A percentile compares a stretch with the other conserved stretches of the same genome.
phyloP scores from a whole-genome alignment of 768 basidiomycete genomes.

The Agrocybe chaxingu region DNA sequence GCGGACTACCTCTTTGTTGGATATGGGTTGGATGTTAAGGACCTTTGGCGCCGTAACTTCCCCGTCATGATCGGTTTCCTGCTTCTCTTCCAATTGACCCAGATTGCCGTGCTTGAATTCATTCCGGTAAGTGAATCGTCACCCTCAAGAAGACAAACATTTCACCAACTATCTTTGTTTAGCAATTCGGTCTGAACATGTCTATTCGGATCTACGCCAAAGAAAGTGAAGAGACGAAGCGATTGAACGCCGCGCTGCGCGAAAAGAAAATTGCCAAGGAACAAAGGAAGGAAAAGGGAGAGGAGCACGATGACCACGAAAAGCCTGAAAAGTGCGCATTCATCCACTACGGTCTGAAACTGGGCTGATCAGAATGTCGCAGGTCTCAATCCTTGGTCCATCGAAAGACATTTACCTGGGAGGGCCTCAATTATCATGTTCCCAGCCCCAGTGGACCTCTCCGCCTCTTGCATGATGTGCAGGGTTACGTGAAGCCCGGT shows the following conservation, averaged over 20 bases:
- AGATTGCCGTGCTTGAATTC: constrained; percentile 64
- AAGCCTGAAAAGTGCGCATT: no score
- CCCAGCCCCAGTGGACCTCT: constrained; percentile 59
- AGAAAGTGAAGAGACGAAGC: constrained; percentile 51
- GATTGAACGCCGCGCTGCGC: constrained; percentile 48
- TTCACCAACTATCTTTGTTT: constrained; percentile 10
- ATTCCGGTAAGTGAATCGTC: constrained; percentile 44
- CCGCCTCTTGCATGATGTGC: constrained; percentile 70
- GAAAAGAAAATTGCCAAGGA: constrained; percentile 44
- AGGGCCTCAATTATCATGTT: constrained; percentile 71
- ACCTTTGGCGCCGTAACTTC: constrained; percentile 69
- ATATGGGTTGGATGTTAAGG: constrained; percentile 43
- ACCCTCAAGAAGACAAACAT: not conserved
- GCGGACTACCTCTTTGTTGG: constrained; percentile 56
- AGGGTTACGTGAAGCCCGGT: constrained; percentile 81
- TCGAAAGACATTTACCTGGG: constrained; percentile 77
- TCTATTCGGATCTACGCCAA: constrained; percentile 59
- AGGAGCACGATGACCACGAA: constrained; percentile 20
- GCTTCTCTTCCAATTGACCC: constrained; percentile 64
- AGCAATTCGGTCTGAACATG: constrained; percentile 50
- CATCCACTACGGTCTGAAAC: no score
- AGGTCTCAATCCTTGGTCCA: constrained; percentile 14
- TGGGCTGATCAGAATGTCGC: no score
- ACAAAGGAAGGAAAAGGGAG: constrained; percentile 7
- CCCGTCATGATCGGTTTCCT: constrained; percentile 71